Conservation (phyloP, 441 rosid genomes). For the Populus hybrid region DNA sequence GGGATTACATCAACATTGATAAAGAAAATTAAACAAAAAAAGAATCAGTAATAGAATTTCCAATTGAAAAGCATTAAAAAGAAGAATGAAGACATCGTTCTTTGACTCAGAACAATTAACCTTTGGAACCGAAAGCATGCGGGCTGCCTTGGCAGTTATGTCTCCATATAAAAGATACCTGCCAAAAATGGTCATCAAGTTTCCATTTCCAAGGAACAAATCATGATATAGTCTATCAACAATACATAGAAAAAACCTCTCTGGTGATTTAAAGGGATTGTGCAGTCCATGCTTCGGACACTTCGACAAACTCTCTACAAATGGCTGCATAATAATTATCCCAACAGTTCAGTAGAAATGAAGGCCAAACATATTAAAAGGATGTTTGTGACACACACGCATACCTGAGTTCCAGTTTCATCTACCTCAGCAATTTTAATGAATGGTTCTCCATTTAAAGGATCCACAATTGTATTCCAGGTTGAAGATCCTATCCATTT, state of each 20-base stretch:
- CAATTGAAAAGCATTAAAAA: background rate
- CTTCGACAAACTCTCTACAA: constrained; percentile 84
- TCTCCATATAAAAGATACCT: constrained; percentile 95
- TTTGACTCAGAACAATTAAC: constrained; percentile 30
- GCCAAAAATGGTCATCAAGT: constrained; percentile 12
- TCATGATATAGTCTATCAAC: background rate
- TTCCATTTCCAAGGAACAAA: background rate
- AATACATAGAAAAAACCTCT: constrained; percentile 50
- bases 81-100: no score
- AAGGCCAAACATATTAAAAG: background rate
- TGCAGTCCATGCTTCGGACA: constrained; percentile 97
- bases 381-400: background rate
- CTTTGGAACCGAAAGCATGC: constrained; percentile 85
- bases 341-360: constrained; percentile 13
- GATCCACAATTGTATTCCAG: constrained; percentile 71
- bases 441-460: constrained; percentile 93
- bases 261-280: constrained; percentile 96
- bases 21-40: background rate
- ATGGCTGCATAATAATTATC: constrained; percentile 55
- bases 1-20: background rate
- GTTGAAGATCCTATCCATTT: constrained; percentile 74
- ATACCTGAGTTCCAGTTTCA: constrained; percentile 73
- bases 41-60: background rate
- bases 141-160: constrained; percentile 80
- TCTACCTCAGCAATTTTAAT: constrained; percentile 81